phyloP scores from a whole-genome alignment of 78 protist genomes.

The Dictyostelium purpureum region DNA sequence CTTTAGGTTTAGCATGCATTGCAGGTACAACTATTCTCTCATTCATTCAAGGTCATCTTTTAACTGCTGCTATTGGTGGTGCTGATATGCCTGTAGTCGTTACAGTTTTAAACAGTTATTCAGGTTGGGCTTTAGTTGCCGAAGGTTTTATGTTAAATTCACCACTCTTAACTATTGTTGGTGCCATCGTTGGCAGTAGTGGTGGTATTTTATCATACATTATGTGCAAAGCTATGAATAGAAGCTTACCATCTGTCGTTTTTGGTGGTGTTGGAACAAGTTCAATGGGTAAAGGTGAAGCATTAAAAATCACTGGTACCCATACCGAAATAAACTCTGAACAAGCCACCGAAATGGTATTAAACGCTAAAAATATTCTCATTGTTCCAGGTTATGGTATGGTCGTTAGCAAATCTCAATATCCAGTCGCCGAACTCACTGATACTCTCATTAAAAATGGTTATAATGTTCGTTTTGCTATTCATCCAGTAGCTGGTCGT shows the following conservation, averaged over 20 bases:
- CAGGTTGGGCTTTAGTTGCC: slow-evolving; percentile 95
- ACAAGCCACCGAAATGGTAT: slow-evolving; percentile 10
- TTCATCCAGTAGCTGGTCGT: slow-evolving; percentile 99
- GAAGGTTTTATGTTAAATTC: slow-evolving; percentile 92
- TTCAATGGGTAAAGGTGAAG: slow-evolving; percentile 37
- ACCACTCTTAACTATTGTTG: slow-evolving; percentile 91
- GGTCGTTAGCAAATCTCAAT: slow-evolving; percentile 96
- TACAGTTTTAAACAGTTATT: slow-evolving; percentile 95
- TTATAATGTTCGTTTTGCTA: slow-evolving; percentile 88
- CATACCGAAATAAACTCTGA: slow-evolving; percentile 46
- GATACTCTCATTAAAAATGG: slow-evolving; percentile 79
- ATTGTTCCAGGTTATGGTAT: slow-evolving; percentile 99
- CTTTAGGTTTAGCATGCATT: slow-evolving; percentile 53
- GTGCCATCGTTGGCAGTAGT: slow-evolving; percentile 96
- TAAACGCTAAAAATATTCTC: slow-evolving; percentile 76
- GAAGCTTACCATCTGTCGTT: slow-evolving; percentile 92
- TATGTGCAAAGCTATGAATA: slow-evolving; percentile 99
- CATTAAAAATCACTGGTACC: slow-evolving; percentile 54
- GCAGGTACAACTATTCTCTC: slow-evolving; percentile 57
- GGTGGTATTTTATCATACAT: slow-evolving; percentile 98
- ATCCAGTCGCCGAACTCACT: slow-evolving; percentile 91
- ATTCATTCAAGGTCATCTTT: slow-evolving; percentile 87
- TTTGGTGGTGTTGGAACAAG: slow-evolving; percentile 95
- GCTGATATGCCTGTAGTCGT: slow-evolving; percentile 99
- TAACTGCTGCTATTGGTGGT: slow-evolving; percentile 95